These are phyloP conservation scores for Suillus ampliporus DNA, from an alignment of 768 basidiomycete species.

Conservation along the genomic window DNA sequence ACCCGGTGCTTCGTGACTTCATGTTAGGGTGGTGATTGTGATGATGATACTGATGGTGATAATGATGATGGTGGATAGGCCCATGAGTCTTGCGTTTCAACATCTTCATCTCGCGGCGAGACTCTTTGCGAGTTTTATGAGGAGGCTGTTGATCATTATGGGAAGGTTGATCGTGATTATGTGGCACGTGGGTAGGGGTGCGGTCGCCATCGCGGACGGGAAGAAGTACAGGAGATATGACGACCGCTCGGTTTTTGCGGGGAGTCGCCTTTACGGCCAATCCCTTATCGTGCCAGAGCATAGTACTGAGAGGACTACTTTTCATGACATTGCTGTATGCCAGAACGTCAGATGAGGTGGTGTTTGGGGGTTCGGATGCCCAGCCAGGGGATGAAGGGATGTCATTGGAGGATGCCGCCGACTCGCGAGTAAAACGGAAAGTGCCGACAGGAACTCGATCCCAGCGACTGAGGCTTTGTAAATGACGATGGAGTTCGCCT, in stretches of 20 bases:
- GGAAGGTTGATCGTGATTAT: slow-evolving; percentile 40
- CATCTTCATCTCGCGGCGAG: slow-evolving; percentile 69
- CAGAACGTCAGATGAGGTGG: slow-evolving; percentile 23
- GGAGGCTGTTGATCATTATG: slow-evolving; percentile 46
- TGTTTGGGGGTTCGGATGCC: slow-evolving; percentile 31
- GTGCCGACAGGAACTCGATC: slow-evolving; percentile 75
- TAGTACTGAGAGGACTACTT: slow-evolving; percentile 58
- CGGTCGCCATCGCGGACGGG: slow-evolving; percentile 61
- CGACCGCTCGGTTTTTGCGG: slow-evolving; percentile 36
- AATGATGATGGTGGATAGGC: slow-evolving; percentile 44
- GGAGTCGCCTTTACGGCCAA: slow-evolving; percentile 23
- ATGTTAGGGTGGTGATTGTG: slow-evolving; percentile 68
- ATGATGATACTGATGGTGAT: slow-evolving; percentile 55
- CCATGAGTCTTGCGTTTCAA: slow-evolving; percentile 63
- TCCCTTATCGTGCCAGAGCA: slow-evolving; percentile 53
- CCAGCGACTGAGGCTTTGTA: slow-evolving; percentile 68
- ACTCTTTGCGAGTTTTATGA: slow-evolving; percentile 66
- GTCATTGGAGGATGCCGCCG: slow-evolving; percentile 28
- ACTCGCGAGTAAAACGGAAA: slow-evolving; percentile 64
- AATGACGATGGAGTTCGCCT: slow-evolving; percentile 42
- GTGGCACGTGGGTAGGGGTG: slow-evolving; percentile 51
- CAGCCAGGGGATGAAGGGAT: slow-evolving; percentile 35
- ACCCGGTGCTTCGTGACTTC: slow-evolving; percentile 60
- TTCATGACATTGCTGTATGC: slow-evolving; percentile 52
- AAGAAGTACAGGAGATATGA: slow-evolving; percentile 57